Percentiles rank a stretch among this genome's conserved stretches.
phyloP scores from a whole-genome alignment of 139 green algal species.

The Chlamydomonas schloesseri region DNA sequence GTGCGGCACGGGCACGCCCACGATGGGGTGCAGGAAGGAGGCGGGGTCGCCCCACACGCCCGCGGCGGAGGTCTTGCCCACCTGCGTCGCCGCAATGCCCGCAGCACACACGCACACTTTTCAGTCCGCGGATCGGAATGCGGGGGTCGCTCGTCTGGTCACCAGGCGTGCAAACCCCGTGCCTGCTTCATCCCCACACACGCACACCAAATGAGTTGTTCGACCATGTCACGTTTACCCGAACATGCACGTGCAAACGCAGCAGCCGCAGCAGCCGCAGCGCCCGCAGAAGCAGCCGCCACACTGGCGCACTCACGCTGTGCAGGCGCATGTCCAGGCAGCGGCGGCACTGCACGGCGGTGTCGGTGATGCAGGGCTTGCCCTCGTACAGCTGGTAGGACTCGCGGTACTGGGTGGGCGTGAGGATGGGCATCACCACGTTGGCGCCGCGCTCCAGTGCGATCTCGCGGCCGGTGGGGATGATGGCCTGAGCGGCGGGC shows the following conservation, averaged over 20 bases:
- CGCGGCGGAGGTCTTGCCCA: slow-evolving; percentile 61
- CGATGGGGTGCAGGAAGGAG: slow-evolving; percentile 57
- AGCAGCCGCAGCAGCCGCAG: too few relatives aligned
- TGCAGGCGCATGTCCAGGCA: slow-evolving; percentile 66
- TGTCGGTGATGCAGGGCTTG: slow-evolving; percentile 85
- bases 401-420: slow-evolving; percentile 75
- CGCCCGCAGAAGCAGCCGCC: too few relatives aligned
- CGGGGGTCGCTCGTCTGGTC: too few relatives aligned
- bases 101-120: too few relatives aligned
- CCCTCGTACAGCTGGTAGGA: slow-evolving; percentile 74
- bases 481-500: slow-evolving; percentile 63
- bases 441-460: slow-evolving; percentile 73
- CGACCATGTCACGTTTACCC: too few relatives aligned
- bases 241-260: too few relatives aligned
- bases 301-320: not conserved
- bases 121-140: too few relatives aligned
- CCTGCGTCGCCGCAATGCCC: not conserved
- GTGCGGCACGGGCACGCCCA: slow-evolving; percentile 26
- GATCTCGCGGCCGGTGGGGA: slow-evolving; percentile 75
- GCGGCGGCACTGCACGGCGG: slow-evolving; percentile 73
- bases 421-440: slow-evolving; percentile 82
- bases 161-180: too few relatives aligned
- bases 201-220: too few relatives aligned
- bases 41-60: slow-evolving; percentile 70
- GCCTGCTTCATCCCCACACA: too few relatives aligned